Base-by-base conservation (phyloP, 371 early-diverging fungal species). In the Dentiscutata heterogama region DNA sequence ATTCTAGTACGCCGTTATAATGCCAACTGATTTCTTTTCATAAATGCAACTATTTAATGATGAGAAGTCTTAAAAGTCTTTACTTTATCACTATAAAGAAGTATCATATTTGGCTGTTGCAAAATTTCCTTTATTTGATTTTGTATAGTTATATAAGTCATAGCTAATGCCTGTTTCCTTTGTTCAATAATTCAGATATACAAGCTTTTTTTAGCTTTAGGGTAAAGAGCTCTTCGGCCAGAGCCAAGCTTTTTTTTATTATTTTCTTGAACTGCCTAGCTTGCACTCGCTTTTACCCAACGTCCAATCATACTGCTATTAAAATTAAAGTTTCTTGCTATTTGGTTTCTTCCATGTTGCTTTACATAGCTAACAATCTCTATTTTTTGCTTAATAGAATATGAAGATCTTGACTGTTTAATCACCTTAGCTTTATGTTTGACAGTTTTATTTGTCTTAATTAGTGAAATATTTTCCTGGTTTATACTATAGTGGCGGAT, bases 281-380 rank as follows among this genome's bases (percentile, higher is more conserved):
- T 75, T 58, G 31, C n/a, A 75, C 75, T 60, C 31, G 58, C 75
- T 39, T 75, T 58, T 0, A 75, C 39, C 75, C 75, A 75, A 56
- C 75, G 27, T 58, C 75, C 75, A 35, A 75, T 35, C 75, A 75
- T 75, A 18, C 35, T 25, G 10, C 31, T n/a, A 14, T 75, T 58
- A 35, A 75, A 3, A n/a, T 58, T 39, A 56, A 29, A 75, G 58
- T 29, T 56, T 1, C 58, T 54, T 10, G 75, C 58, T 3, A 58
- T 58, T 29, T 16, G 13, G 58, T 75, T 75, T 75, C 75, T 56
- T 10, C 75, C 58, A 75, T 75, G 39, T 39, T 75, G 20, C 7
- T 29, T 54, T 29, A 58, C 75, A 75, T 75, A 75, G n/a, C 35
- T 39, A 20, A 58, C 46, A 29, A 75, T 58, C 58, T 27, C 58